Conservation (phyloP, 768 basidiomycete species). For the Leucogyrophana mollusca region DNA sequence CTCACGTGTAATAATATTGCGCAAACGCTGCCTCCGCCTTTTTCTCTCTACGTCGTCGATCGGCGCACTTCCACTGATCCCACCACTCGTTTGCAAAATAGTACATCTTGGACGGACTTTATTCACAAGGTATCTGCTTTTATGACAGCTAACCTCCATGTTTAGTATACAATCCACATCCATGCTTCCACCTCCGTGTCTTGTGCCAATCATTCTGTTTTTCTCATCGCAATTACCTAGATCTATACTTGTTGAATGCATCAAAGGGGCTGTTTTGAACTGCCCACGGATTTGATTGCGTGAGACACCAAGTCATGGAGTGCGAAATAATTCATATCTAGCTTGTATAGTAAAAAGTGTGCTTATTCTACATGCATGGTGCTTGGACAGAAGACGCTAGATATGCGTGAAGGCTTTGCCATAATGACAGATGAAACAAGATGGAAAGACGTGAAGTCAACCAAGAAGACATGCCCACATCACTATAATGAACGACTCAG, state of each 20-base stretch:
- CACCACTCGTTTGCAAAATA: conserved; percentile 10
- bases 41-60: not conserved
- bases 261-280: not conserved
- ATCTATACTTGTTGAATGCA: not conserved
- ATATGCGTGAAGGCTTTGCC: conserved; percentile 8
- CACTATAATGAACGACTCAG: conserved; percentile 19
- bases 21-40: conserved; percentile 8
- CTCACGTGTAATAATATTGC: conserved; percentile 38
- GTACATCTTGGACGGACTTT: conserved; percentile 8
- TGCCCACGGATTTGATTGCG: no score
- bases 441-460: not conserved
- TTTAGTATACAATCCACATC: conserved; percentile 5
- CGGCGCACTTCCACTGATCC: not conserved
- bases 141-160: conserved; percentile 7
- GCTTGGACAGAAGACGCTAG: conserved; percentile 22
- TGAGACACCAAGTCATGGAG: not conserved
- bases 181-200: not conserved
- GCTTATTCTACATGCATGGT: conserved; percentile 34
- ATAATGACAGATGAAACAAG: conserved; percentile 6
- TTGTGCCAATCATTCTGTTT: not conserved
- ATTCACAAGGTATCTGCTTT: conserved; percentile 1
- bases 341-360: conserved; percentile 24
- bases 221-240: not conserved
- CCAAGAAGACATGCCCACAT: conserved; percentile 12
- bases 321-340: conserved; percentile 10